Evolutionary conservation across 176 grass and related monocot genomes (phyloP).

Genomic region (Aegilops longissima): DNA sequence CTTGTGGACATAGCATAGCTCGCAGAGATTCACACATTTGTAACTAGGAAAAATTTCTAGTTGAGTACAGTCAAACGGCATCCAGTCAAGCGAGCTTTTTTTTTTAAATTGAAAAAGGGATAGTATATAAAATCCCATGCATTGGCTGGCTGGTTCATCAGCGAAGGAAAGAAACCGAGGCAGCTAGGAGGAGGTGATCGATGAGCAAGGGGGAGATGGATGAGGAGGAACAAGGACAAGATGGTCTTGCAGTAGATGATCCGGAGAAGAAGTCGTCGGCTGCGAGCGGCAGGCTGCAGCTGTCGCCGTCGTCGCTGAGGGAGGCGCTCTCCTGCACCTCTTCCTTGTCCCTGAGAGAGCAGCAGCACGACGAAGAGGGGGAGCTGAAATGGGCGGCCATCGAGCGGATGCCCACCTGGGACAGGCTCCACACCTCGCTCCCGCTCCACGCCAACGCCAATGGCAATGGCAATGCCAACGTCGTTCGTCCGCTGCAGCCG

Average conservation of each 20-base stretch:
- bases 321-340: not conserved
- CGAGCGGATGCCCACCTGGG: constrained; percentile 55
- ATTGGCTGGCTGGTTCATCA: not conserved
- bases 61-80: not conserved
- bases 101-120: not conserved
- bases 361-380: constrained; percentile 34
- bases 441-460: not conserved
- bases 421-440: constrained; percentile 49
- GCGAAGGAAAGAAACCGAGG: not conserved
- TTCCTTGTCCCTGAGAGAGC: not conserved
- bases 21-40: not conserved
- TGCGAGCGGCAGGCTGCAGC: not conserved
- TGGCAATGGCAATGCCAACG: not conserved
- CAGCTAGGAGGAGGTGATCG: not conserved
- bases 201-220: not conserved
- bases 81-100: not conserved
- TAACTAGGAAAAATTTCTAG: not conserved
- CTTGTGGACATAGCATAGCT: not conserved
- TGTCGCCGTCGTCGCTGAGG: constrained; percentile 6
- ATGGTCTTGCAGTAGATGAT: not conserved
- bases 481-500: not conserved
- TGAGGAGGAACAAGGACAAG: not conserved
- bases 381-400: constrained; percentile 69
- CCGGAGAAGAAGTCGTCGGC: not conserved
- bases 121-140: not conserved